phyloP scores from a whole-genome alignment of 1,284 basidiomycete genomes.

The Anthracocystis walkeri region DNA sequence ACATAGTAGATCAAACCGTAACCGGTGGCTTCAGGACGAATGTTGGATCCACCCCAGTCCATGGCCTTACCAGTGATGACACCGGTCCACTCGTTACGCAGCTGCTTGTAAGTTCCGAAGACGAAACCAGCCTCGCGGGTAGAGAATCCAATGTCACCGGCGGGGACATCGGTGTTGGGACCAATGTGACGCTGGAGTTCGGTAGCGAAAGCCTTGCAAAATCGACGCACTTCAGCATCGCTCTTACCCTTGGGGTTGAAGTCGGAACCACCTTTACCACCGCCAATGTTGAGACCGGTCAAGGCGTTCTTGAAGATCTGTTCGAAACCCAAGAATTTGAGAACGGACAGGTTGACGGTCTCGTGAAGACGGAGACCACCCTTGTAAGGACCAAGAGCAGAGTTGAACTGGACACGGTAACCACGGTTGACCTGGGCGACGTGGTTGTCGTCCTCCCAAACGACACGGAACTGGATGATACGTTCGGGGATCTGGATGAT shows the following conservation, averaged over 20 bases:
- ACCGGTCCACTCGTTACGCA: constrained; percentile 81
- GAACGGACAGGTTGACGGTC: constrained; percentile 83
- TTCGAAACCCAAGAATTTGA: constrained; percentile 88
- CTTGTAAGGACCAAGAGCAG: constrained; percentile 84
- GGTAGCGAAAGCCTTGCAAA: constrained; percentile 72
- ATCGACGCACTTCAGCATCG: constrained; percentile 80
- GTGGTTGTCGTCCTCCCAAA: constrained; percentile 79
- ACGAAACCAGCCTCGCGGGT: constrained; percentile 68
- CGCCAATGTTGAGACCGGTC: constrained; percentile 82
- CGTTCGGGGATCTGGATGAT: constrained; percentile 81
- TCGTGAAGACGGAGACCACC: constrained; percentile 84
- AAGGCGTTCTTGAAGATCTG: constrained; percentile 86
- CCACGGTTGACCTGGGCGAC: constrained; percentile 79
- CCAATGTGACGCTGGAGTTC: constrained; percentile 65
- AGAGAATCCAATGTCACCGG: constrained; percentile 80
- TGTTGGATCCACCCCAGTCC: constrained; percentile 74
- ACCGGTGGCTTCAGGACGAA: constrained; percentile 71
- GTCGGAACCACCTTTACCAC: constrained; percentile 75
- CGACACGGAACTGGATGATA: constrained; percentile 75
- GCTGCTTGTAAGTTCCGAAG: constrained; percentile 76
- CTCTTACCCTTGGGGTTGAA: constrained; percentile 86
- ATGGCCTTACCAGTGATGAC: constrained; percentile 82
- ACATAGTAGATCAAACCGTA: constrained; percentile 85
- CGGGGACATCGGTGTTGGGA: constrained; percentile 81
- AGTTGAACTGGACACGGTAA: constrained; percentile 86